Evolutionary conservation across 108 stramenopile species (phyloP).

Genomic region (Cyclotella atomus): DNA sequence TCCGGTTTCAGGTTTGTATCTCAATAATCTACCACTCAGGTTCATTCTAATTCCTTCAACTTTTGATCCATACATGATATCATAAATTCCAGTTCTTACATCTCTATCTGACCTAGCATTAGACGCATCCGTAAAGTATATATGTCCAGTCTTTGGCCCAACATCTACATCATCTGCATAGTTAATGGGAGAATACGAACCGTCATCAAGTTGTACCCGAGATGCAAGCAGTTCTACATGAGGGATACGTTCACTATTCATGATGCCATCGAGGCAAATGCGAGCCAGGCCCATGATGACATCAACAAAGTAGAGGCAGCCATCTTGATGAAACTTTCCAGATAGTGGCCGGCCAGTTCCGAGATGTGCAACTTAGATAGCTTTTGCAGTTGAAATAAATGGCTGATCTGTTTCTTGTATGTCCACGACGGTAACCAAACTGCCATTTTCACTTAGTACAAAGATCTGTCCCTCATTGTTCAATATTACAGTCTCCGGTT

Average conservation of each 20-base stretch:
- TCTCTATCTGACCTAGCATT: conserved; percentile 52
- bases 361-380: conserved; percentile 50
- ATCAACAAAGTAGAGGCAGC: conserved; percentile 80
- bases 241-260: background rate
- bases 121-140: conserved; percentile 78
- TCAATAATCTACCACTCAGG: conserved; percentile 59
- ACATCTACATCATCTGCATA: conserved; percentile 73
- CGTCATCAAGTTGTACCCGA: conserved; percentile 48
- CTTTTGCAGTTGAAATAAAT: conserved; percentile 46
- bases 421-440: conserved; percentile 54
- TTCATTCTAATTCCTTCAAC: conserved; percentile 57
- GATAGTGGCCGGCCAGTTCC: conserved; percentile 68
- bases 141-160: conserved; percentile 62
- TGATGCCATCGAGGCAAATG: conserved; percentile 27
- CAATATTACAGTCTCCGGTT: conserved; percentile 69
- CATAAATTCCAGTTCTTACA: conserved; percentile 39
- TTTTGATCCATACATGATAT: conserved; percentile 70
- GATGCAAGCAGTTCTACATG: conserved; percentile 70
- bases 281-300: conserved; percentile 61
- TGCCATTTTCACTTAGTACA: conserved; percentile 56
- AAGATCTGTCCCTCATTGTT: conserved; percentile 56
- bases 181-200: conserved; percentile 45
- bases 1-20: conserved; percentile 69
- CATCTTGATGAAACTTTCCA: conserved; percentile 57
- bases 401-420: conserved; percentile 23